Conservation (phyloP, 1,284 basidiomycete genomes). For the Sphagnurus paluster region DNA sequence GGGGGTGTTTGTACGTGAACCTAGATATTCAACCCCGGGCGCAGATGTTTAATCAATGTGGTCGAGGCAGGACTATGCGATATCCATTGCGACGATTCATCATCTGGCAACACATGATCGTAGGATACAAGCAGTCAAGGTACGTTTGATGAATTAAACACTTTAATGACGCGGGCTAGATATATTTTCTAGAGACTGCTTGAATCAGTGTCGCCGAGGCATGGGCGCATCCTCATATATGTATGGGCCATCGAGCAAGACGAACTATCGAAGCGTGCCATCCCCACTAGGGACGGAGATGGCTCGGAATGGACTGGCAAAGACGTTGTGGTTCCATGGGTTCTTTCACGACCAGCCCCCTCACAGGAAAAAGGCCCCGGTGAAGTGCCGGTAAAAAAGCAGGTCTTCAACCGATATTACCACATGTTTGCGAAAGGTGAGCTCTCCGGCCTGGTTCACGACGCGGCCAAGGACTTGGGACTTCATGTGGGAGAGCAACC, state of each 20-base stretch:
- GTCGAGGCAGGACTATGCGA: constrained; percentile 78
- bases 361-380: constrained; percentile 4
- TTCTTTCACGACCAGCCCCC: constrained; percentile 19
- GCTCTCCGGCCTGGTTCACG: constrained; percentile 57
- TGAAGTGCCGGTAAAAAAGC: constrained; percentile 24
- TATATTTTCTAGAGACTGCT: constrained; percentile 56
- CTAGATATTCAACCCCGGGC: background rate
- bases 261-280: constrained; percentile 69
- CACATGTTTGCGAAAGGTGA: constrained; percentile 90
- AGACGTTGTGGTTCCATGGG: constrained; percentile 47
- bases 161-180: constrained; percentile 5
- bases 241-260: constrained; percentile 99
- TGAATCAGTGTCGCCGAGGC: constrained; percentile 56
- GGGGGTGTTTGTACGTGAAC: constrained; percentile 73
- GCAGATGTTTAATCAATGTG: background rate
- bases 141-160: constrained; percentile 28
- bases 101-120: constrained; percentile 83
- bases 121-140: constrained; percentile 72
- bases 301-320: constrained; percentile 27
- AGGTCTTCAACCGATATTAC: constrained; percentile 85
- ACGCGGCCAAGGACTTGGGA: constrained; percentile 63
- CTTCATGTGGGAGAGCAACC: constrained; percentile 45
- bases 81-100: constrained; percentile 95
- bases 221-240: constrained; percentile 87
- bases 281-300: constrained; percentile 40